These are phyloP conservation scores for Penicillium coffeae DNA, from an alignment of 495 filamentous ascomycete genomes.

Conservation along the genomic window DNA sequence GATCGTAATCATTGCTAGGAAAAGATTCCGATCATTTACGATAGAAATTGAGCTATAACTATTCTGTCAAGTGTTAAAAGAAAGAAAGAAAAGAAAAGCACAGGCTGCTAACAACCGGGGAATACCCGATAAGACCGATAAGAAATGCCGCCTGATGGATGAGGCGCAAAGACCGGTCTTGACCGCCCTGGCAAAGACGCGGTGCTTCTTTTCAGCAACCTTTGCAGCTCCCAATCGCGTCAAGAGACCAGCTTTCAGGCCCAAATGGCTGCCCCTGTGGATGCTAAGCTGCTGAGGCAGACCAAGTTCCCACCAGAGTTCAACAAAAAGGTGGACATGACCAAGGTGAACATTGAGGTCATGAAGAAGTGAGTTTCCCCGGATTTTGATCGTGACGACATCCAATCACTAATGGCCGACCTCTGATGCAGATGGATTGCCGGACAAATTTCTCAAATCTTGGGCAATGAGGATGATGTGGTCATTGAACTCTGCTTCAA, in stretches of 20 bases:
- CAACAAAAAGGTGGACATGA: constrained; percentile 92
- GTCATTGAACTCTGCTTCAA: constrained; percentile 91
- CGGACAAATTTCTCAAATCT: constrained; percentile 75
- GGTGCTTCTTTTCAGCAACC: not conserved
- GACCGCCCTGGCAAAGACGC: too few species aligned
- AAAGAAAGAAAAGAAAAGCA: too few species aligned
- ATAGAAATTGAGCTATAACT: too few species aligned
- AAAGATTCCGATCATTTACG: too few species aligned
- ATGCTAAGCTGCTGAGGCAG: constrained; percentile 79
- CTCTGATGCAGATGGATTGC: constrained; percentile 75
- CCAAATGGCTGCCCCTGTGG: constrained; percentile 70
- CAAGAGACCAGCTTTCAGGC: not conserved
- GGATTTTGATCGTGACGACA: constrained; percentile 4
- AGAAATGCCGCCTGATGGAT: too few species aligned
- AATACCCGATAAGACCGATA: too few species aligned
- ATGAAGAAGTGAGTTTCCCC: constrained; percentile 78
- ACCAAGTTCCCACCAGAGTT: constrained; percentile 96
- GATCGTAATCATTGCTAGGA: too few species aligned
- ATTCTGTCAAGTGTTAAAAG: too few species aligned
- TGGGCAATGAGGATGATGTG: constrained; percentile 90
- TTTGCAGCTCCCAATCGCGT: not conserved
- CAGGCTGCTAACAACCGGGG: too few species aligned
- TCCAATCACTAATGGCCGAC: constrained; percentile 7
- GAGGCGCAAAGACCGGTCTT: too few species aligned
- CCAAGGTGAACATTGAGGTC: constrained; percentile 92